These are phyloP conservation scores for Capsella bursapastoris DNA, from an alignment of 345 rosid genomes.

Conservation along the genomic window DNA sequence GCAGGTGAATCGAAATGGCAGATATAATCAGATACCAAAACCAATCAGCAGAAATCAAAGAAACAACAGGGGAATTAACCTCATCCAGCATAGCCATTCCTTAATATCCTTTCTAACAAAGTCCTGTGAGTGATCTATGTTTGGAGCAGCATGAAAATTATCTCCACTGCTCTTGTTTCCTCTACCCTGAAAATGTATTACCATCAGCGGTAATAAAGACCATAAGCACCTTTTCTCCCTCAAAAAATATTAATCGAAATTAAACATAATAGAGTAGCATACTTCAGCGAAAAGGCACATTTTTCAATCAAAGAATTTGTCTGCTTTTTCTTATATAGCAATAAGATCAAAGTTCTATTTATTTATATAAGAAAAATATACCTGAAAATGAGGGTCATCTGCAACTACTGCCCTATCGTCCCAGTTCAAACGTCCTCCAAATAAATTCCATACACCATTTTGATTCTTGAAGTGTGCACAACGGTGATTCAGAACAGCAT, in stretches of 20 bases:
- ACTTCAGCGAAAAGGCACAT: not conserved
- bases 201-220: constrained; percentile 17
- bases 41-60: constrained; percentile 6
- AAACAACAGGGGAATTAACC: constrained; percentile 48
- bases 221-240: constrained; percentile 10
- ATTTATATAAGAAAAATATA: constrained; percentile 33
- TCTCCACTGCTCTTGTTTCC: constrained; percentile 99
- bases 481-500: constrained; percentile 93
- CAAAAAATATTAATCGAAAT: not conserved
- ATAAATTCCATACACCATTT: constrained; percentile 94
- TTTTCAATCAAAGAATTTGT: constrained; percentile 17
- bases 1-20: constrained; percentile 37
- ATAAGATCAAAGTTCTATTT: constrained; percentile 21
- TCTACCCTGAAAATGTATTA: constrained; percentile 67
- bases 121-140: constrained; percentile 97
- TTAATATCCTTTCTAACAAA: constrained; percentile 91
- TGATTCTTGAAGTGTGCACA: constrained; percentile 87
- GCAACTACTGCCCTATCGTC: constrained; percentile 93
- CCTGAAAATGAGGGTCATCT: constrained; percentile 99
- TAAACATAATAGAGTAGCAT: not conserved
- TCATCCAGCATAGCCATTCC: constrained; percentile 96
- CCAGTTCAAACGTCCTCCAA: constrained; percentile 94
- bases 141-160: constrained; percentile 97
- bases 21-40: constrained; percentile 14
- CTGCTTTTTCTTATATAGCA: not conserved